Base-by-base conservation (phyloP, 1,139 yeast genomes). In the Pichia norvegensis region DNA sequence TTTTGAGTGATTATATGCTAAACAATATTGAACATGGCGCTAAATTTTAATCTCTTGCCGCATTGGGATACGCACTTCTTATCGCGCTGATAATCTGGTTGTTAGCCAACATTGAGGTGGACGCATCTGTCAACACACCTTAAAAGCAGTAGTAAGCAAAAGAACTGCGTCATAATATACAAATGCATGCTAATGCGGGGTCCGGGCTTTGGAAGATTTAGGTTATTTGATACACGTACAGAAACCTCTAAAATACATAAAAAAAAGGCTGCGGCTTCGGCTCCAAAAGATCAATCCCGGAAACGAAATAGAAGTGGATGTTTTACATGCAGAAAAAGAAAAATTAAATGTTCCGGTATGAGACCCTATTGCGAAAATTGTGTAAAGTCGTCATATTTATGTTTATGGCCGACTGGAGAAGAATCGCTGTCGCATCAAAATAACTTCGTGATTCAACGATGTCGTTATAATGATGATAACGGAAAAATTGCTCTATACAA, bases 321-420 rank as follows among this genome's bases (percentile, higher is more conserved):
- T 38, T 48, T 52, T 23, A 49, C 53, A 29, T 52, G 55, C 50
- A 60, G 75, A 33, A 65, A 65, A 41, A 59, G 74, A 47, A 67
- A 67, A 59, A 69, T 70, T 59, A 70, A 70, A 56, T 71, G 76
- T 52, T 69, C 68, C 44, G 75, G 68, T 43, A 39, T 36, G 1
- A 62, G 53, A 23, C 71, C 72, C 0, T 41, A 53, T 0, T 69
- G 73, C 39, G 46, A 51, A 2, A 61, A 60, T 2, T 68, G 72
- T 52, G 43, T 49, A 22, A 54, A 61, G n/a, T 64, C 63, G 41
- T 55, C 64, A 14, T 58, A 68, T 44, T 43, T 57, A 6, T 70
- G 75, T 54, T 59, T 63, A 2, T 69, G 72, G 69, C 69, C 72
- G 0, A 53, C 53, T 13, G 53, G 52, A 0, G 55, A 55, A 17